A percentile compares a stretch with the other conserved stretches of the same genome.
These are phyloP conservation scores for Meira miltonrushii DNA, from an alignment of 1,284 basidiomycete species.

Conservation along the genomic window DNA sequence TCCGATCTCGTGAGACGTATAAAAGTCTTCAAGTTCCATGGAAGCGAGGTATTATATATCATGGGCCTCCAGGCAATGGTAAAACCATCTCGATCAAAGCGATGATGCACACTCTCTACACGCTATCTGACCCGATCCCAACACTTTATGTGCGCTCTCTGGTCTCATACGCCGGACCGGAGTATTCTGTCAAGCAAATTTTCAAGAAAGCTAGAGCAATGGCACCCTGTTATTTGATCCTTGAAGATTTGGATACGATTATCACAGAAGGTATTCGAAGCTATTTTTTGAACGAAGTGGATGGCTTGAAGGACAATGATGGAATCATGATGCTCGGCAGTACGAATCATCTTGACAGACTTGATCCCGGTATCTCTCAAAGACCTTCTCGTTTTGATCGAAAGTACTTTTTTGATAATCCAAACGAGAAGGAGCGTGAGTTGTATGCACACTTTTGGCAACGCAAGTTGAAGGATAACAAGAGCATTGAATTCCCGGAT, in stretches of 20 bases:
- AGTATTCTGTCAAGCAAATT: slow-evolving; percentile 9
- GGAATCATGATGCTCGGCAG: slow-evolving; percentile 7
- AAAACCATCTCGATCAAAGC: slow-evolving; percentile 9
- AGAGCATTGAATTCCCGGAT: slow-evolving; percentile 5
- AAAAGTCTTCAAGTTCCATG: not conserved
- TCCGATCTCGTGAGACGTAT: slow-evolving; percentile 1
- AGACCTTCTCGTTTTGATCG: slow-evolving; percentile 8
- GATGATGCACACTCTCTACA: slow-evolving; percentile 5
- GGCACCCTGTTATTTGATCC: slow-evolving; percentile 6
- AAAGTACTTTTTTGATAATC: slow-evolving; percentile 4
- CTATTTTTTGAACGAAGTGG: slow-evolving; percentile 11
- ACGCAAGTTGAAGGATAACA: slow-evolving; percentile 7
- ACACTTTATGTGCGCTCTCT: slow-evolving; percentile 5
- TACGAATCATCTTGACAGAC: slow-evolving; percentile 9
- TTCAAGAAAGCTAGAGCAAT: not conserved
- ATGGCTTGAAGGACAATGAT: slow-evolving; percentile 3
- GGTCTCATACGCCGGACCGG: not conserved
- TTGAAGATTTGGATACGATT: slow-evolving; percentile 9
- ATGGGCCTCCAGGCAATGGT: slow-evolving; percentile 7
- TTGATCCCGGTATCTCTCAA: slow-evolving; percentile 9
- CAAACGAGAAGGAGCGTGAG: slow-evolving; percentile 1
- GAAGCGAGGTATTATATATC: slow-evolving; percentile 8
- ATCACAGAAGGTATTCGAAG: slow-evolving; percentile 4
- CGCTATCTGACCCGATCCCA: not conserved
- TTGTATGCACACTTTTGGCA: slow-evolving; percentile 7